phyloP scores from a whole-genome alignment of 2,329 filamentous ascomycete species.

The Fonsecaea pugnacius region DNA sequence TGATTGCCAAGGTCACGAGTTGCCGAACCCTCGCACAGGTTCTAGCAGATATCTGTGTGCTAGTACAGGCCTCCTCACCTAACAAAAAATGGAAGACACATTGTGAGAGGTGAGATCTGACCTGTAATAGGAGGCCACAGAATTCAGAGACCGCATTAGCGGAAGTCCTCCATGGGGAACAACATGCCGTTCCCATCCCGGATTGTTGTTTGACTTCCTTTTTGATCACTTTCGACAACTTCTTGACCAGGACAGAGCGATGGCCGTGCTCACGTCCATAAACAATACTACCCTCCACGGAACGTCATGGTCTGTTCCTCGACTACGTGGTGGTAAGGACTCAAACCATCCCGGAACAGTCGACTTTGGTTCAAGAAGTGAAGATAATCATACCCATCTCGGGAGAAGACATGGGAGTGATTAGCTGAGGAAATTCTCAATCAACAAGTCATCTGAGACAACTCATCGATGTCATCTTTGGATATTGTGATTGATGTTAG shows the following conservation, averaged over 20 bases:
- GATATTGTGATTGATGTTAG: no score
- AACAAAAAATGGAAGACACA: conserved; percentile 51
- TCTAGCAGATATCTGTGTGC: conserved; percentile 51
- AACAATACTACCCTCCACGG: conserved; percentile 42
- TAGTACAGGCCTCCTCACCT: conserved; percentile 49
- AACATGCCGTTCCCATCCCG: conserved; percentile 29
- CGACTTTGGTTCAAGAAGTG: conserved; percentile 35
- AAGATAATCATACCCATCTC: no score
- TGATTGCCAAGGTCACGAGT: conserved; percentile 52
- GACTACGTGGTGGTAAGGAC: conserved; percentile 55
- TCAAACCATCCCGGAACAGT: conserved; percentile 55
- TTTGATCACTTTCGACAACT: conserved; percentile 37
- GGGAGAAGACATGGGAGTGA: no score
- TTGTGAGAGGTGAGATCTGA: conserved; percentile 49
- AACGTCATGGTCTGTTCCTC: conserved; percentile 49
- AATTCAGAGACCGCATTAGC: neutral
- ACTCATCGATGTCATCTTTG: no score
- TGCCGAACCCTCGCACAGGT: conserved; percentile 10
- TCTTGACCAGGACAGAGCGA: conserved; percentile 33
- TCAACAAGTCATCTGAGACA: no score
- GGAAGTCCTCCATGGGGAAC: neutral
- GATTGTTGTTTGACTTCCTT: conserved; percentile 37
- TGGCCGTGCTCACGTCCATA: conserved; percentile 30
- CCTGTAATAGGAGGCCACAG: conserved; percentile 48
- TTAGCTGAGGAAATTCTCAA: no score